Conservation (phyloP, 805 yeast genomes). For the Yarrowia bubula region DNA sequence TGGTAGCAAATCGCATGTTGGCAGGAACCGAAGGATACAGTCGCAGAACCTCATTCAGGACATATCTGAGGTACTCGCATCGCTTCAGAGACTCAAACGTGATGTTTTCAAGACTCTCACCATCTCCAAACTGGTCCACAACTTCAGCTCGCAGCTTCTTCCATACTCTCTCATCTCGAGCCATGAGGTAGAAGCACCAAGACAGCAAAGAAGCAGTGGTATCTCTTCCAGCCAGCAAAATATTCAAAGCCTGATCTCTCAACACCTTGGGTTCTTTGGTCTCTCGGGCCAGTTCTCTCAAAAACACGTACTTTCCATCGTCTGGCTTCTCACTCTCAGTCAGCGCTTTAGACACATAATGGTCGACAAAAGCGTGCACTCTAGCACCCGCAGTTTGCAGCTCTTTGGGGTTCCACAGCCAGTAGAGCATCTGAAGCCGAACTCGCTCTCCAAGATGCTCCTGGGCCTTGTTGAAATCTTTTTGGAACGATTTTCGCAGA, state of each 20-base stretch:
- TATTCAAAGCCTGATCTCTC: conserved; percentile 51
- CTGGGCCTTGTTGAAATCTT: conserved; percentile 33
- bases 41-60: conserved; percentile 50
- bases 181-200: conserved; percentile 46
- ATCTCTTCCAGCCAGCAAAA: conserved; percentile 56
- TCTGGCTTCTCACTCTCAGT: conserved; percentile 30
- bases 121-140: conserved; percentile 40
- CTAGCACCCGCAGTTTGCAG: conserved; percentile 39
- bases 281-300: conserved; percentile 49
- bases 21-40: conserved; percentile 53
- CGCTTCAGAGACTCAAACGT: conserved; percentile 50
- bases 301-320: conserved; percentile 46
- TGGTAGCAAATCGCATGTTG: conserved; percentile 48
- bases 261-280: conserved; percentile 48
- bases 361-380: conserved; percentile 42
- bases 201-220: conserved; percentile 53
- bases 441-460: conserved; percentile 29
- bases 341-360: conserved; percentile 44
- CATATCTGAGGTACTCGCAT: conserved; percentile 48
- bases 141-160: conserved; percentile 43
- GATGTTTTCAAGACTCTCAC: conserved; percentile 34
- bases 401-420: conserved; percentile 30
- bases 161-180: conserved; percentile 41
- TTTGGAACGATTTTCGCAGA: conserved; percentile 30
- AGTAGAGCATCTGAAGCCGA: conserved; percentile 31